Base-by-base conservation (phyloP, 2,329 filamentous ascomycete genomes). In the Fusarium bulbicola region DNA sequence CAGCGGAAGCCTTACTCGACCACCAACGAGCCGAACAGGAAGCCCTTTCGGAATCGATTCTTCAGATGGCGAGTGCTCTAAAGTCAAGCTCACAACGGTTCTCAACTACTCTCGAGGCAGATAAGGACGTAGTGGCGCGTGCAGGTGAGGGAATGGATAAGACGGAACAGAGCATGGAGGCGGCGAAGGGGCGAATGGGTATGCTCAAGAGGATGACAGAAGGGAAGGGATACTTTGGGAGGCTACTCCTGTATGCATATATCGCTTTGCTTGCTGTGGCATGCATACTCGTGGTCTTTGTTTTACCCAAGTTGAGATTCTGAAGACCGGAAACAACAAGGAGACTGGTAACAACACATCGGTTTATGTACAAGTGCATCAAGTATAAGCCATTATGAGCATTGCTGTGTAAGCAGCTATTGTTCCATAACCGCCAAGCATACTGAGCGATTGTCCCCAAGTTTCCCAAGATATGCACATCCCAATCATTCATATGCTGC, bases 281-380 rank as follows among this genome's bases (percentile, higher is more conserved):
- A 32, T 88, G 94, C 24, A 84, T 97, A 40, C 76, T 97, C 80
- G 82, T 98, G 73, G 95, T 98, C 18, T 95, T 95, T 84, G 87
- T 95, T 57, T 85, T 94, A 79, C 95, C 95, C 1, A 98, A 98
- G 85, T 82, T 98, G 80, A 88, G 95, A 78, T 96, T 97, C 79
- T 57, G 49, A 53, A 26, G n/a, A 46, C 32, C 20, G 3, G 42
- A 15, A 36, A 39, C 18, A 39, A 24, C 21, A 32, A 37, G 26
- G 26, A 42, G 52, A 53, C 21, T 42, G 26, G 37, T 10, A 28
- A 43, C 14, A 7, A 46, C 13, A 34, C 34, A 24, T 26, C n/a
- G 9, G 32, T 40, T 45, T 39, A 39, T 64, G 28, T 14, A 57
- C 30, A 30, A 30, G n/a, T n/a, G 59, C 37, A 49, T 39, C 50